Conservation (phyloP, 2,329 filamentous ascomycete genomes). For the Fusarium nelsonii region DNA sequence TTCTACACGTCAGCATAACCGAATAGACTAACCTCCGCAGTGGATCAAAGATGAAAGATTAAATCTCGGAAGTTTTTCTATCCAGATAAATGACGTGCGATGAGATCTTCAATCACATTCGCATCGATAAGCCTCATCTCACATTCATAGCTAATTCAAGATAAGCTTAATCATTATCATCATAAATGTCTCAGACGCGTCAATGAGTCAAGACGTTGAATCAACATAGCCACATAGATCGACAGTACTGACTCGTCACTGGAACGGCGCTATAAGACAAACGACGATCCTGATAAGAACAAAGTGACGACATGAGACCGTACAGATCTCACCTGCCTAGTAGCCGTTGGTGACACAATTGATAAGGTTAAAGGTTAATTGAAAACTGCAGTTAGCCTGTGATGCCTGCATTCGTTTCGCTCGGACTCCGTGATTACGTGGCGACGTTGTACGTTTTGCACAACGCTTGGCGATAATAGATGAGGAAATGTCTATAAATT, state of each 20-base stretch:
- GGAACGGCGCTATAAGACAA: not conserved
- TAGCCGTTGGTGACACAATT: conserved; percentile 28
- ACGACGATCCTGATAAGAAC: conserved; percentile 38
- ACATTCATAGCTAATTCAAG: conserved; percentile 2
- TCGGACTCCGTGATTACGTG: conserved; percentile 38
- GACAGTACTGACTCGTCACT: conserved; percentile 30
- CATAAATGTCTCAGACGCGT: conserved; percentile 41
- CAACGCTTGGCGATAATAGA: conserved; percentile 27
- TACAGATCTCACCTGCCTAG: conserved; percentile 4
- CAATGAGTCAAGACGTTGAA: conserved; percentile 22
- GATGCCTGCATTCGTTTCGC: conserved; percentile 13
- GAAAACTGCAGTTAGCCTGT: conserved; percentile 36
- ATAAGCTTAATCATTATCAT: conserved; percentile 37
- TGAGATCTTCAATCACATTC: not conserved
- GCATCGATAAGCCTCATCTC: not conserved
- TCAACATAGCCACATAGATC: conserved; percentile 32
- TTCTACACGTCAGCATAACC: not conserved
- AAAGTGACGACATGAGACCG: conserved; percentile 18
- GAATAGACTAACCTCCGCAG: not conserved
- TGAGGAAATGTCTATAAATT: no score
- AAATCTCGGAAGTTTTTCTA: not conserved
- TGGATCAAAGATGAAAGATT: not conserved
- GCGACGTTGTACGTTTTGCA: conserved; percentile 37
- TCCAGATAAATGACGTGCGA: not conserved
- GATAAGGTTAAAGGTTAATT: conserved; percentile 45